Conservation (phyloP, 768 basidiomycete species). For the Candolleomyces efflorescens region DNA sequence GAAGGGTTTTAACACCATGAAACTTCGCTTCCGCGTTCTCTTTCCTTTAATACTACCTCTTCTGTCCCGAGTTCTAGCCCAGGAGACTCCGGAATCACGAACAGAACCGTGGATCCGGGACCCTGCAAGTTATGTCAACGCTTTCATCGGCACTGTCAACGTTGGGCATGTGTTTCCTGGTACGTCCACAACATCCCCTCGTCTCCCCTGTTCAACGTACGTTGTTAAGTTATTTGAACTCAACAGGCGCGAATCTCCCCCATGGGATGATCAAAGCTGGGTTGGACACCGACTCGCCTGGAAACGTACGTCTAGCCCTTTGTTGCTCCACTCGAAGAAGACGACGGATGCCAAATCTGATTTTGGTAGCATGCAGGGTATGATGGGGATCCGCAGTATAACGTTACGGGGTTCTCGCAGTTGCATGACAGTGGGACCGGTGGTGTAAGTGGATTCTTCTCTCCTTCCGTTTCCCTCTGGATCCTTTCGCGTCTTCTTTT, state of each 20-base stretch:
- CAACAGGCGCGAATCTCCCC: constrained; percentile 54
- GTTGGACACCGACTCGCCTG: constrained; percentile 63
- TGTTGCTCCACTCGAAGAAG: background rate
- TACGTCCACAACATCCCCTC: constrained; percentile 15
- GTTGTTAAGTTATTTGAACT: background rate
- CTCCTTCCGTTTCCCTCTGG: no score
- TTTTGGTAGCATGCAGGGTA: constrained; percentile 42
- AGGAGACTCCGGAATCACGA: no score
- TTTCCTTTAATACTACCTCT: no score
- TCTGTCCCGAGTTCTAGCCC: no score
- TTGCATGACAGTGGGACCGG: constrained; percentile 62
- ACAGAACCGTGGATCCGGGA: constrained; percentile 14
- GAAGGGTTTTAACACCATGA: no score
- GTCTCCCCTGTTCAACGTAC: background rate
- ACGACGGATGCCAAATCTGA: background rate
- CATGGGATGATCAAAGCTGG: constrained; percentile 71
- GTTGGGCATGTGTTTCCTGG: constrained; percentile 68
- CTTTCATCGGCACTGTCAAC: constrained; percentile 62
- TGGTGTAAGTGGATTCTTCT: constrained; percentile 34
- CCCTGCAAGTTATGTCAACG: constrained; percentile 44
- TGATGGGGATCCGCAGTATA: constrained; percentile 36
- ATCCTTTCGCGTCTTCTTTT: no score
- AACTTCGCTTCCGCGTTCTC: no score
- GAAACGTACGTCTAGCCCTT: constrained; percentile 36
- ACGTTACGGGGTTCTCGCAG: constrained; percentile 58